Conservation (phyloP, 805 yeast species). For the Saccharomycopsis sp. region DNA sequence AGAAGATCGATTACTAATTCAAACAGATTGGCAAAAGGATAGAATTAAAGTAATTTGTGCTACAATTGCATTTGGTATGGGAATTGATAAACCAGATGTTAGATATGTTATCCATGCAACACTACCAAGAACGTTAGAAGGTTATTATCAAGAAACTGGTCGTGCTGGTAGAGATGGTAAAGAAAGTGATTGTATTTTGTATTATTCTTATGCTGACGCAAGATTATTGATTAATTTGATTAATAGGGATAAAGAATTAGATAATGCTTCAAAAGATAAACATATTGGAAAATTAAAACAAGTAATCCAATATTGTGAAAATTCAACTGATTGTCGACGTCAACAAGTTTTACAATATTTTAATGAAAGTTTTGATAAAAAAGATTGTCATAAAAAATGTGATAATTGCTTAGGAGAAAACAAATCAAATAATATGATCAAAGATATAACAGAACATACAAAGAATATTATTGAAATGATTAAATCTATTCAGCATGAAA, state of each 20-base stretch:
- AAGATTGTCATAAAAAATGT: conserved; percentile 60
- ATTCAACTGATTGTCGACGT: conserved; percentile 81
- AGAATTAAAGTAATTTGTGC: conserved; percentile 78
- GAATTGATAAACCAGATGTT: conserved; percentile 94
- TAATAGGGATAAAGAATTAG: conserved; percentile 61
- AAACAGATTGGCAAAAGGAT: conserved; percentile 72
- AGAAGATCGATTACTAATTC: conserved; percentile 63
- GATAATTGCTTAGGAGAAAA: conserved; percentile 62
- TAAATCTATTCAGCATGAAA: conserved; percentile 38
- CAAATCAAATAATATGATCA: conserved; percentile 33
- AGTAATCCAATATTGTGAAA: conserved; percentile 87
- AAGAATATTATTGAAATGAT: conserved; percentile 51
- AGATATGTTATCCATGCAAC: conserved; percentile 84
- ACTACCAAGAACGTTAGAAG: conserved; percentile 84
- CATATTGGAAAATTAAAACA: conserved; percentile 70
- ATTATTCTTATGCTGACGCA: conserved; percentile 73
- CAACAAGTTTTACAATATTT: conserved; percentile 84
- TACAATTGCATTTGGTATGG: conserved; percentile 98
- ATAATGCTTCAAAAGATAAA: conserved; percentile 53
- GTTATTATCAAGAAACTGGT: conserved; percentile 97
- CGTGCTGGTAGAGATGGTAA: conserved; percentile 96
- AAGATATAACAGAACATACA: conserved; percentile 63
- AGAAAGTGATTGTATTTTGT: conserved; percentile 73
- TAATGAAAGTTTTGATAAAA: conserved; percentile 67
- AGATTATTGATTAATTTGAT: conserved; percentile 67